Conservation (phyloP, 108 stramenopile genomes). For the Nitzschia inconspicua region DNA sequence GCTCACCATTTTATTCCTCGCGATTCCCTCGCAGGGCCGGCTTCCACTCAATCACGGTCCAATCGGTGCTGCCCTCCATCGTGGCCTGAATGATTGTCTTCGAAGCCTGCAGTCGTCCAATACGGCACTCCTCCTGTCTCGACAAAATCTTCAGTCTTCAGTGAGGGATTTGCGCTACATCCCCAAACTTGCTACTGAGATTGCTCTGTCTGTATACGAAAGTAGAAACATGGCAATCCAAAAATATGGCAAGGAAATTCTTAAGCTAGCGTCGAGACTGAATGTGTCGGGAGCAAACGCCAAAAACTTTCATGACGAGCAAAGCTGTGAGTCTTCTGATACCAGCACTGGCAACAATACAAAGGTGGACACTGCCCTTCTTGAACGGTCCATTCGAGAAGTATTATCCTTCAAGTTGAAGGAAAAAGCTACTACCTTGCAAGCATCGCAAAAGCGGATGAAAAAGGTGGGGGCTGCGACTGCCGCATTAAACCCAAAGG, state of each 20-base stretch:
- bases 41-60: conserved; percentile 70
- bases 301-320: too few relatives aligned
- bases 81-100: conserved; percentile 57
- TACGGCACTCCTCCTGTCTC: conserved; percentile 63
- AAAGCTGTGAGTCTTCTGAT: too few relatives aligned
- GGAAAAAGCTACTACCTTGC: too few relatives aligned
- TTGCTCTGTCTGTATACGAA: conserved; percentile 44
- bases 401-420: too few relatives aligned
- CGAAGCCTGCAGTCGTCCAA: conserved; percentile 67
- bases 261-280: too few relatives aligned
- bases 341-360: too few relatives aligned
- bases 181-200: conserved; percentile 54
- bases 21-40: conserved; percentile 38
- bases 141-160: conserved; percentile 52
- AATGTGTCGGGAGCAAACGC: too few relatives aligned
- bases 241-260: background rate
- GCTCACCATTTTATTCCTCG: background rate
- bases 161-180: conserved; percentile 74
- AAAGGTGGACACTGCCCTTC: too few relatives aligned
- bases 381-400: too few relatives aligned
- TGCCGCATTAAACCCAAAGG: too few relatives aligned
- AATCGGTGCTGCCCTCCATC: conserved; percentile 64
- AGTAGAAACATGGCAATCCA: background rate
- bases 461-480: too few relatives aligned
- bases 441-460: too few relatives aligned